These are phyloP conservation scores for Pseudognaphalium luteoalbum DNA, from an alignment of 129 eudicot genomes.

Conservation along the genomic window DNA sequence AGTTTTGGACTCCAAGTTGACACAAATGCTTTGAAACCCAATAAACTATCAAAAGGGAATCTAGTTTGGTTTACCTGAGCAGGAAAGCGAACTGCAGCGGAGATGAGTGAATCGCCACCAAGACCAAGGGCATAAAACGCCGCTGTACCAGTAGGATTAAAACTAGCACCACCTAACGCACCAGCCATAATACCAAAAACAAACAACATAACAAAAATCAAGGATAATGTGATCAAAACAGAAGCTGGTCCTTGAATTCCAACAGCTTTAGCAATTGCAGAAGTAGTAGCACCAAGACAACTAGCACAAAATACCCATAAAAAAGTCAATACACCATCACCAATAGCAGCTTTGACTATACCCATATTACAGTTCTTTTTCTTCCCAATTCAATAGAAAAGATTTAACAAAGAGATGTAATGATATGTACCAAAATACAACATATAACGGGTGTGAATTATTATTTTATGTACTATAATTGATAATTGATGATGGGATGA, in stretches of 20 bases:
- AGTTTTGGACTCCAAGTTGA: too few species aligned
- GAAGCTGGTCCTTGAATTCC: constrained; percentile 41
- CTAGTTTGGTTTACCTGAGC: constrained; percentile 54
- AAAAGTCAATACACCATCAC: constrained; percentile 48
- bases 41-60: too few species aligned
- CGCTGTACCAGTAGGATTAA: constrained; percentile 76
- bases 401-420: not conserved
- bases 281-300: constrained; percentile 45
- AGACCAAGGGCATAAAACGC: constrained; percentile 75
- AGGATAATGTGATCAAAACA: constrained; percentile 41
- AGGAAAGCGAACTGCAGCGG: constrained; percentile 75
- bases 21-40: too few species aligned
- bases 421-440: not conserved
- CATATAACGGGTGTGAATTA: not conserved
- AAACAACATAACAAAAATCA: constrained; percentile 49
- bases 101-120: constrained; percentile 49
- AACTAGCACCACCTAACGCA: constrained; percentile 73
- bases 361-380: constrained; percentile 35
- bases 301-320: constrained; percentile 63
- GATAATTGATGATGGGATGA: not conserved
- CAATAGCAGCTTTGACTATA: constrained; percentile 46
- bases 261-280: constrained; percentile 38
- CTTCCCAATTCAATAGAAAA: not conserved
- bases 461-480: not conserved
- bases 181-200: constrained; percentile 48